A percentile compares a stretch with the other conserved stretches of the same genome.
These are phyloP conservation scores for Jamesozyma jinghongensis DNA, from an alignment of 805 yeast species.

Conservation along the genomic window DNA sequence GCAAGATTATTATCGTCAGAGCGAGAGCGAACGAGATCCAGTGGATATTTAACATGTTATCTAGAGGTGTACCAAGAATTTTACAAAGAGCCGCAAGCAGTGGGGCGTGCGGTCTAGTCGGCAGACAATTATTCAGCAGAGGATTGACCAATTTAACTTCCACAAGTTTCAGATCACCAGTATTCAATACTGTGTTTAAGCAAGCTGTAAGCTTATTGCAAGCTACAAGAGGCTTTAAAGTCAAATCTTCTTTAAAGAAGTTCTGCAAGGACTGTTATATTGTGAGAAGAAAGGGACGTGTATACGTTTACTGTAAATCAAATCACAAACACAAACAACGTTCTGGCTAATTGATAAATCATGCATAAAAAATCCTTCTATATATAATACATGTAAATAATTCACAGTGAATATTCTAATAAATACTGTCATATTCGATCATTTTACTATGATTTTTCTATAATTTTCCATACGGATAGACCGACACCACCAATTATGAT, in stretches of 20 bases:
- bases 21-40: no score
- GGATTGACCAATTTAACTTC: no score
- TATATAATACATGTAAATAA: slow-evolving; percentile 1
- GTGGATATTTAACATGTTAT: no score
- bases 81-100: no score
- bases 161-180: not conserved
- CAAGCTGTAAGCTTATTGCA: not conserved
- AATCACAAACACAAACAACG: slow-evolving; percentile 93
- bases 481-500: slow-evolving; percentile 75
- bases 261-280: slow-evolving; percentile 86
- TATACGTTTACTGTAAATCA: slow-evolving; percentile 85
- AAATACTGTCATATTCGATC: not conserved
- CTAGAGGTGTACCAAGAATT: no score
- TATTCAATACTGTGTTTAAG: not conserved
- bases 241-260: slow-evolving; percentile 86
- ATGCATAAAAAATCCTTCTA: not conserved
- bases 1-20: no score
- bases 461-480: slow-evolving; percentile 41
- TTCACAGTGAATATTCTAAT: not conserved
- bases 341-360: slow-evolving; percentile 44
- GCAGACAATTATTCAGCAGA: no score
- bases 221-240: slow-evolving; percentile 67
- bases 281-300: slow-evolving; percentile 92
- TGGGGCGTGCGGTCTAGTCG: no score
- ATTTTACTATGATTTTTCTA: not conserved